These are phyloP conservation scores for Nigrograna mackinnonii DNA, from an alignment of 2,329 filamentous ascomycete species.

Conservation along the genomic window DNA sequence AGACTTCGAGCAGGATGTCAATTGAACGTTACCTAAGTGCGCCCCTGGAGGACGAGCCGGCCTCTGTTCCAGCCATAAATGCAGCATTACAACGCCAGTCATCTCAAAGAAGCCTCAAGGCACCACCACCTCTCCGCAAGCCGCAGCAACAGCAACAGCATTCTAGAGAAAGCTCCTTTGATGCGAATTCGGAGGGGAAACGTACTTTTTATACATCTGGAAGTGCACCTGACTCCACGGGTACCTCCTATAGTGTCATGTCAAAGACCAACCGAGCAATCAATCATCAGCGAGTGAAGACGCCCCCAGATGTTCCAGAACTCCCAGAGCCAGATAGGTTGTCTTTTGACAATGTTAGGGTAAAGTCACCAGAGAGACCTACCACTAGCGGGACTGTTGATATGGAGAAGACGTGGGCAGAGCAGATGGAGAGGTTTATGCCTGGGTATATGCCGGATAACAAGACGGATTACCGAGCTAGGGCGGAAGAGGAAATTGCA, in stretches of 20 bases:
- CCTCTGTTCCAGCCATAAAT: conserved; percentile 25
- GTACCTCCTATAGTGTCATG: conserved; percentile 21
- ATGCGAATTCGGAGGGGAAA: conserved; percentile 24
- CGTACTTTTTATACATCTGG: conserved; percentile 25
- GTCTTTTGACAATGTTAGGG: conserved; percentile 1
- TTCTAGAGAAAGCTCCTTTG: conserved; percentile 24
- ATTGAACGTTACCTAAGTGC: conserved; percentile 29
- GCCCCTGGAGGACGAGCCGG: conserved; percentile 27
- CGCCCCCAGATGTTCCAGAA: conserved; percentile 9
- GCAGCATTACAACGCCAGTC: conserved; percentile 21
- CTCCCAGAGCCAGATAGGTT: conserved; percentile 5
- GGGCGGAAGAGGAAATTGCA: conserved; percentile 19
- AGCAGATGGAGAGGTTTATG: conserved; percentile 16
- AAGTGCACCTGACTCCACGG: conserved; percentile 21
- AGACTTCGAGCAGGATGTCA: conserved; percentile 22
- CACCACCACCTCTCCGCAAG: not conserved
- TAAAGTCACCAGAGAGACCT: conserved; percentile 15
- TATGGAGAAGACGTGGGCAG: conserved; percentile 20
- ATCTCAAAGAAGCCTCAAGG: conserved; percentile 3
- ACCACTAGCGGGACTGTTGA: conserved; percentile 18
- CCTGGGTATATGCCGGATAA: conserved; percentile 13
- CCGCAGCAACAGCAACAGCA: not conserved
- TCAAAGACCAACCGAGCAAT: conserved; percentile 8
- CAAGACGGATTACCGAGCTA: conserved; percentile 15
- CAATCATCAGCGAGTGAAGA: conserved; percentile 11